Evolutionary conservation across 768 basidiomycete species (phyloP).

Genomic region (Pholiota conissans): DNA sequence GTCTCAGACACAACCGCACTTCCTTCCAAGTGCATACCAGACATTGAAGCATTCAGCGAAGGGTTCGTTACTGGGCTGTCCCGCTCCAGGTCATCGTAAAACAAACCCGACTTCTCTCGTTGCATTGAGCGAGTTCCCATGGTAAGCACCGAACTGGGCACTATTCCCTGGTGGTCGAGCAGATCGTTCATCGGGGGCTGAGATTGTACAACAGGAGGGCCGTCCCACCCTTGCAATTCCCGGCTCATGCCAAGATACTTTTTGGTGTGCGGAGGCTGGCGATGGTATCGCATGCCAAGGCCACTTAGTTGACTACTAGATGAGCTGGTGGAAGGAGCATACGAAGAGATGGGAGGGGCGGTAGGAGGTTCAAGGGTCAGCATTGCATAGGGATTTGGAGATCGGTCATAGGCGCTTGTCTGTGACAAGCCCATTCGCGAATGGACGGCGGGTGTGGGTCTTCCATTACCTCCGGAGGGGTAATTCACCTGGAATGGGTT

Average conservation of each 20-base stretch:
- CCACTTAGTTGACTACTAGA: neutral
- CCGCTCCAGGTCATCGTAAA: neutral
- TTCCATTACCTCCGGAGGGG: neutral
- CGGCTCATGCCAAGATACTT: neutral
- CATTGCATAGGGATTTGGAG: conserved; percentile 1
- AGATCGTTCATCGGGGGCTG: neutral
- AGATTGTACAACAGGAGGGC: neutral
- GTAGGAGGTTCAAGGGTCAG: neutral
- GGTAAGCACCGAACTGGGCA: neutral
- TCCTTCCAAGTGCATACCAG: neutral
- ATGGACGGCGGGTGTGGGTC: conserved; percentile 21
- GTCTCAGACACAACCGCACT: neutral
- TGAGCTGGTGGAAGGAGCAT: neutral
- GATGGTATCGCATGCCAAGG: neutral
- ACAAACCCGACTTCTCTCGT: neutral
- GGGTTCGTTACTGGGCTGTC: neutral
- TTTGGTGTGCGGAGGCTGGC: neutral
- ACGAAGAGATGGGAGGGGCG: neutral
- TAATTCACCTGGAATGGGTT: conserved; percentile 10
- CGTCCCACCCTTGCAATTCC: neutral
- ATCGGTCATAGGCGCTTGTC: conserved; percentile 17
- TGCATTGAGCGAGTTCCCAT: neutral
- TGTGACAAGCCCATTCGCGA: conserved; percentile 18
- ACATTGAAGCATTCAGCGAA: neutral
- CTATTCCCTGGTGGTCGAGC: neutral